Evolutionary conservation across 2,329 filamentous ascomycete species (phyloP), one percentile per base, ranked within the genome.

Genomic region (Shiraia sp.): DNA sequence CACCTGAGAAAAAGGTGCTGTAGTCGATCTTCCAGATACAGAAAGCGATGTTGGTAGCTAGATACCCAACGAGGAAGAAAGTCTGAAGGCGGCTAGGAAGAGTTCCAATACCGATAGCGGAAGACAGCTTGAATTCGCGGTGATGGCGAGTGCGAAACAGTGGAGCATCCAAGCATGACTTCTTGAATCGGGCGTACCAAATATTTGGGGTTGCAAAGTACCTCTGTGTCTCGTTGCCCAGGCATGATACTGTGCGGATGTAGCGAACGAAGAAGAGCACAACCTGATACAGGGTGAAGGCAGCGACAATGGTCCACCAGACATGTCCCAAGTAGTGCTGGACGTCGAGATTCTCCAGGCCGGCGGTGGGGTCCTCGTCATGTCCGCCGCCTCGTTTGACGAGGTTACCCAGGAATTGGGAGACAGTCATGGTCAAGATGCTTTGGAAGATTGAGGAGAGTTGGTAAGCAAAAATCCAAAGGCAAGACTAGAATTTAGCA

Each of bases 151-250:
- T 72, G 19, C 67, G 63, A 59, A 75, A 71, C 10, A 78, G 69
- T 14, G 75, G 75, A 10, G 75, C 74, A 47, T 73, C 68, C 25
- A 77, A 61, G 36, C 71, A 66, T 47, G 75, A 64, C 34, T 70
- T 70, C 65, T 76, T 78, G 61, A 76, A 66, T 36, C 53, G 61
- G 33, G 73, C 70, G 43, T 68, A 74, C 23, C 54, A 57, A 35
- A 60, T 55, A 48, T 88, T 86, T 5, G 86, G 79, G 16, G 75
- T 73, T 32, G 84, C 79, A 64, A 91, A 96, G 73, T 90, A 96
- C 47, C 80, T 78, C 68, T 96, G 90, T 1, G 78, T 85, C 51
- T 88, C 86, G 72, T 89, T 90, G 72, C 81, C 85, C 53, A 96
- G 79, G 60, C 85, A 89, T 29, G 86, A 79, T 31, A 95, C 76